These are phyloP conservation scores for Fusarium concolor DNA, from an alignment of 2,329 filamentous ascomycete species.

Conservation along the genomic window DNA sequence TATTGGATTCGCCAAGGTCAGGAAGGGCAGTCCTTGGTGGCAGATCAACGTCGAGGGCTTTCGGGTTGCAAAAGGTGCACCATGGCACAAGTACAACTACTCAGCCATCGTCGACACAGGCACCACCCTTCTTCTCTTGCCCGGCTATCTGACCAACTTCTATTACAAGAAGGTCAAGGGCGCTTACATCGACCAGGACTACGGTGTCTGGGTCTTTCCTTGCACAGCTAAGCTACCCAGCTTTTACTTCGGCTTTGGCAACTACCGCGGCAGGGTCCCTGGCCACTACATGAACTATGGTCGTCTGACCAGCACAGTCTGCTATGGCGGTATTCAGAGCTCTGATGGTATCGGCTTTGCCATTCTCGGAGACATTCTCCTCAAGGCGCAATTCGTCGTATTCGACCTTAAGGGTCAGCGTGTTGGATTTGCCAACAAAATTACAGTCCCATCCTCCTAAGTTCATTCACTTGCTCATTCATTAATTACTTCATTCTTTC, in stretches of 20 bases:
- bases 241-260: conserved; percentile 52
- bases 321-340: conserved; percentile 55
- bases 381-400: conserved; percentile 60
- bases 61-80: conserved; percentile 56
- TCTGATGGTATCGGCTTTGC: conserved; percentile 53
- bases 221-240: conserved; percentile 64
- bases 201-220: conserved; percentile 69
- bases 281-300: conserved; percentile 56
- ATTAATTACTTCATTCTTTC: neutral
- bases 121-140: conserved; percentile 73
- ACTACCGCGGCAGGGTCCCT: conserved; percentile 51
- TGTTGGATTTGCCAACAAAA: conserved; percentile 57
- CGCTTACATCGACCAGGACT: conserved; percentile 56
- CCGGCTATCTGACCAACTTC: conserved; percentile 61
- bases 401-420: conserved; percentile 50
- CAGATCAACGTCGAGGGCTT: conserved; percentile 68
- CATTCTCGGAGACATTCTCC: conserved; percentile 56
- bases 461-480: neutral
- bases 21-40: conserved; percentile 70
- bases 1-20: conserved; percentile 66
- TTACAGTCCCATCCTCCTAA: conserved; percentile 14
- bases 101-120: conserved; percentile 76
- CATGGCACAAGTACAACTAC: conserved; percentile 49
- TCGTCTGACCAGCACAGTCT: conserved; percentile 40
- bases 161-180: conserved; percentile 71